phyloP scores from a whole-genome alignment of 106 monocot genomes.

The Phalaenopsis equestris region DNA sequence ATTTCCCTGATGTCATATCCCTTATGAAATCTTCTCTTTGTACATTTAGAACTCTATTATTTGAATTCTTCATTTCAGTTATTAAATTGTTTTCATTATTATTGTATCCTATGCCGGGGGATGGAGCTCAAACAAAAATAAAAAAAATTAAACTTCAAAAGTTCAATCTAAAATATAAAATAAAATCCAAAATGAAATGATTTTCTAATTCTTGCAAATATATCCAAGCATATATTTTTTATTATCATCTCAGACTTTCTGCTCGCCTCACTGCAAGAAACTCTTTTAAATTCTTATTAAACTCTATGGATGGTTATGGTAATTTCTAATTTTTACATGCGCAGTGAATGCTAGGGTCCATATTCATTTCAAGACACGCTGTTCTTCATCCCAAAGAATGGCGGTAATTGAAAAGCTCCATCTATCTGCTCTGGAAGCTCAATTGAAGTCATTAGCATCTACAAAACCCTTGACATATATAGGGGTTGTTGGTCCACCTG shows the following conservation, averaged over 20 bases:
- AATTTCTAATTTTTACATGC: constrained; percentile 2
- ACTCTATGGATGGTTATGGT: not conserved
- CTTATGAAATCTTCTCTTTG: too few species aligned
- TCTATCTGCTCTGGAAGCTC: constrained; percentile 27
- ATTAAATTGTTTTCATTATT: too few species aligned
- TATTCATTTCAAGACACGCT: constrained; percentile 23
- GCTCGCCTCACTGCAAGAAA: not conserved
- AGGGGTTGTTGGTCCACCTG: constrained; percentile 43
- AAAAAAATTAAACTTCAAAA: too few species aligned
- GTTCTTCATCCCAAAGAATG: constrained; percentile 20
- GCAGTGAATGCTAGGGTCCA: constrained; percentile 35
- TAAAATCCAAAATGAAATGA: too few species aligned
- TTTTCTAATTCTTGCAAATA: not conserved
- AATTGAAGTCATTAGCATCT: constrained; percentile 22
- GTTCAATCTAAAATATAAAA: too few species aligned
- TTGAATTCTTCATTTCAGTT: too few species aligned
- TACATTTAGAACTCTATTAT: too few species aligned
- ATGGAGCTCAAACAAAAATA: too few species aligned
- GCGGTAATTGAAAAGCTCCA: constrained; percentile 37
- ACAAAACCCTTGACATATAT: constrained; percentile 38
- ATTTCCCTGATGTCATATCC: too few species aligned
- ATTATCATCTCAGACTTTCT: not conserved
- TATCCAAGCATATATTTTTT: not conserved
- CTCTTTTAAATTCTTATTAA: not conserved
- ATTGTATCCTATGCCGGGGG: too few species aligned